phyloP scores from a whole-genome alignment of 169 alveolate species.

The Plasmodium yoelii region DNA sequence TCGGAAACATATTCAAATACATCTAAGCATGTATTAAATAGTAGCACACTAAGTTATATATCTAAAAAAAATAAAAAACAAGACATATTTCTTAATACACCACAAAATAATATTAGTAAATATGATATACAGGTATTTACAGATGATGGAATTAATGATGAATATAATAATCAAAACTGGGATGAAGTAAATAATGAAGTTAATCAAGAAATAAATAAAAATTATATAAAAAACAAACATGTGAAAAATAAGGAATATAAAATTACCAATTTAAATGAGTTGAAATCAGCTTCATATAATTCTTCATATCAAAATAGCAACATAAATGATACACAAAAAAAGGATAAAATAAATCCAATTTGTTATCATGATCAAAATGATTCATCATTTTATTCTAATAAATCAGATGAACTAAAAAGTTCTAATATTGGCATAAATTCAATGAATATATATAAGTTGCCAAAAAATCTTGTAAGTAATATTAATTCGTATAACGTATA shows the following conservation, averaged over 20 bases:
- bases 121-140: conserved; percentile 15
- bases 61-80: background rate
- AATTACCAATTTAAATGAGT: conserved; percentile 1
- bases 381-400: no score
- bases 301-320: background rate
- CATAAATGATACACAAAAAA: background rate
- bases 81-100: background rate
- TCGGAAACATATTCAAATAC: conserved; percentile 19
- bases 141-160: conserved; percentile 26
- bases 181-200: conserved; percentile 21
- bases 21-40: conserved; percentile 6
- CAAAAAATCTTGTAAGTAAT: no score
- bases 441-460: no score
- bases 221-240: conserved; percentile 17
- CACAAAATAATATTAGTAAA: conserved; percentile 2
- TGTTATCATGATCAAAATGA: no score
- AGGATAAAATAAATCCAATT: no score
- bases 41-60: background rate
- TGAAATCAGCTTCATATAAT: background rate
- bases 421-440: no score
- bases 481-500: conserved; percentile 28
- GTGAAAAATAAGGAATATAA: conserved; percentile 4
- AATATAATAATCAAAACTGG: conserved; percentile 24
- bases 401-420: no score
- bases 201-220: conserved; percentile 19